Conservation (phyloP, 2,329 filamentous ascomycete species). For the Didymella sp. region DNA sequence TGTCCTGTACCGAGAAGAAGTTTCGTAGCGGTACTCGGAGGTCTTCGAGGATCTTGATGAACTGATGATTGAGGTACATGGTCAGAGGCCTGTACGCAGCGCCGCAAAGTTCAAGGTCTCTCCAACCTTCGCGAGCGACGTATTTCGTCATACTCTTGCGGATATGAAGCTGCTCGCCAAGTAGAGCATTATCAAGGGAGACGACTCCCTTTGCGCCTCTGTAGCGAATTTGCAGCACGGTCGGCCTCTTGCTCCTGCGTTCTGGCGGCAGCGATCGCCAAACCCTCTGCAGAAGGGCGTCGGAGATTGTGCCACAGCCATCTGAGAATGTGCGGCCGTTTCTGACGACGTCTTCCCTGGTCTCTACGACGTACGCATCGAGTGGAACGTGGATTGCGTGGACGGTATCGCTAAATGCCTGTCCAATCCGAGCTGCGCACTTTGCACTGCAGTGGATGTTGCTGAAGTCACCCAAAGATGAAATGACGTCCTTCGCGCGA, state of each 20-base stretch:
- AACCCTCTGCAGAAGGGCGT: constrained; percentile 64
- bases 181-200: constrained; percentile 68
- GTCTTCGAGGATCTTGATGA: constrained; percentile 88
- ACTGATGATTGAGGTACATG: constrained; percentile 76
- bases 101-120: constrained; percentile 74
- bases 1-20: constrained; percentile 70
- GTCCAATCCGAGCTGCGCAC: constrained; percentile 66
- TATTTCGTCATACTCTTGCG: constrained; percentile 85
- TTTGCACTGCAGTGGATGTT: constrained; percentile 63
- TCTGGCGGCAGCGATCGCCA: constrained; percentile 61
- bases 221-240: constrained; percentile 69
- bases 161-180: constrained; percentile 65
- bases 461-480: constrained; percentile 49
- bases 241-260: constrained; percentile 55
- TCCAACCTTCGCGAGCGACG: constrained; percentile 52
- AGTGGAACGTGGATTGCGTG: constrained; percentile 62
- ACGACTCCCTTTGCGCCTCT: constrained; percentile 70
- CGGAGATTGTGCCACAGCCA: constrained; percentile 77
- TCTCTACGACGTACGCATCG: constrained; percentile 56
- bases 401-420: constrained; percentile 81
- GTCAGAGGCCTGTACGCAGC: constrained; percentile 70
- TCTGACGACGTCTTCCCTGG: constrained; percentile 62
- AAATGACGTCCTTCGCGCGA: constrained; percentile 59
- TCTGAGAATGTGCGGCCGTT: constrained; percentile 74
- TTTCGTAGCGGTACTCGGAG: constrained; percentile 65